Base-by-base conservation (phyloP, 164 flowering plant genomes). In the Magnolia officinalis region DNA sequence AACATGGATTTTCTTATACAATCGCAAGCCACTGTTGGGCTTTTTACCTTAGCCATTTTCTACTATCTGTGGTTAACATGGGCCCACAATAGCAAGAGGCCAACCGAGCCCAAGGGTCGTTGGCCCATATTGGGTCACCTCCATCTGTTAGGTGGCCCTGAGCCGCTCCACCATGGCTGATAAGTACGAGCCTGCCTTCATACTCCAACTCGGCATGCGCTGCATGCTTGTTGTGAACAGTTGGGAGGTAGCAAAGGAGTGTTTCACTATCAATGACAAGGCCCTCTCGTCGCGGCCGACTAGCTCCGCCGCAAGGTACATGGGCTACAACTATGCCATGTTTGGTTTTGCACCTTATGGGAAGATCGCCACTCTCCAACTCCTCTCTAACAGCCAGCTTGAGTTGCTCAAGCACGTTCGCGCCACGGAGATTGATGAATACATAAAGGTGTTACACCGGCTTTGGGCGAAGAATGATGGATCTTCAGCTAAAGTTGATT, bases 51-150 rank as follows among this genome's bases (percentile, higher is more conserved):
- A 2, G 14, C 63, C 16, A 29, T 67, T n/a, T 3, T 75, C 16
- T 24, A 50, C 72, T 1, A 66, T 21, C 31, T 75, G 10, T 45
- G 69, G 70, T 0, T 4, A 13, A 29, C 19, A n/a, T 21, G 26
- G 63, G 20, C 68, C 55, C 64, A 20, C 50, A 13, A 31, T 3
- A 31, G 2, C n/a, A 68, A 6, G 16, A 37, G 10, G 49, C 49
- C 31, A 7, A 21, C 79, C 1, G 71, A 76, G 26, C 81, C 73
- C 0, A 31, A 6, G 1, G 76, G 82, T 0, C 59, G 66, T 7
- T 70, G 70, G 76, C 82, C 76, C 20, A 2, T 80, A 23, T 72
- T 72, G 8, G 82, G 79, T 64, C 82, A 80, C 74, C 77, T 80
- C 67, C 77, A 50, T 70, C 50, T 70, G 24, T 49, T 80, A 26